These are phyloP conservation scores for Eucalyptus regnans DNA, from an alignment of 345 rosid species.

Conservation along the genomic window DNA sequence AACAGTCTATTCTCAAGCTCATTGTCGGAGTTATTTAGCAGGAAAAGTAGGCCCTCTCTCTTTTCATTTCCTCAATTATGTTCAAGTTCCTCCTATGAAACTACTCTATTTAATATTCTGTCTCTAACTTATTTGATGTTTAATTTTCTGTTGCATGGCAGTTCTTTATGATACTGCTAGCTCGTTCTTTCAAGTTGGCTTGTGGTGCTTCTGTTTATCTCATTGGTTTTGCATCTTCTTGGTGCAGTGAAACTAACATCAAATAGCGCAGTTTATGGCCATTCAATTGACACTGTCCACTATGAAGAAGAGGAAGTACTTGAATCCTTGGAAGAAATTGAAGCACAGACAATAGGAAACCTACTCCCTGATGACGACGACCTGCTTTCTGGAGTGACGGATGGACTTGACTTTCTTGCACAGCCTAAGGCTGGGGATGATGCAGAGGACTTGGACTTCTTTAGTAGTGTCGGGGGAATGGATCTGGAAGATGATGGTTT, in stretches of 20 bases:
- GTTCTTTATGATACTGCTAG: neutral
- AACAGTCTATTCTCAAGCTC: slow-evolving; percentile 95
- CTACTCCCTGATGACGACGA: slow-evolving; percentile 68
- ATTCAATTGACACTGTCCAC: slow-evolving; percentile 19
- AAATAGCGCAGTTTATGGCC: slow-evolving; percentile 16
- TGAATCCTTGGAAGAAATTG: slow-evolving; percentile 48
- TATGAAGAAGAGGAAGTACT: slow-evolving; percentile 34
- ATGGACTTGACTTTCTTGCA: slow-evolving; percentile 12
- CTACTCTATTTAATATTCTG: neutral
- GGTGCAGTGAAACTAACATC: slow-evolving; percentile 39
- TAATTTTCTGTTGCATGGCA: neutral
- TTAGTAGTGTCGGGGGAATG: slow-evolving; percentile 62
- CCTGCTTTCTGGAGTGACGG: slow-evolving; percentile 44
- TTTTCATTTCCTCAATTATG: neutral
- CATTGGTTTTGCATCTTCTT: neutral
- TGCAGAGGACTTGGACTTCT: slow-evolving; percentile 53
- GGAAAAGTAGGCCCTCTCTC: slow-evolving; percentile 45
- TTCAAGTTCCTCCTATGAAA: neutral
- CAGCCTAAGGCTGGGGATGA: slow-evolving; percentile 22
- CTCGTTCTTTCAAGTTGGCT: neutral
- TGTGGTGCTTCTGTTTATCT: neutral
- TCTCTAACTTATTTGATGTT: neutral
- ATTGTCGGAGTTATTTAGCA: slow-evolving; percentile 60
- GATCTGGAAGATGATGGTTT: slow-evolving; percentile 42
- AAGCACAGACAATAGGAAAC: slow-evolving; percentile 57